phyloP scores from a whole-genome alignment of 179 eudicot species.

The Gypsophila paniculata region DNA sequence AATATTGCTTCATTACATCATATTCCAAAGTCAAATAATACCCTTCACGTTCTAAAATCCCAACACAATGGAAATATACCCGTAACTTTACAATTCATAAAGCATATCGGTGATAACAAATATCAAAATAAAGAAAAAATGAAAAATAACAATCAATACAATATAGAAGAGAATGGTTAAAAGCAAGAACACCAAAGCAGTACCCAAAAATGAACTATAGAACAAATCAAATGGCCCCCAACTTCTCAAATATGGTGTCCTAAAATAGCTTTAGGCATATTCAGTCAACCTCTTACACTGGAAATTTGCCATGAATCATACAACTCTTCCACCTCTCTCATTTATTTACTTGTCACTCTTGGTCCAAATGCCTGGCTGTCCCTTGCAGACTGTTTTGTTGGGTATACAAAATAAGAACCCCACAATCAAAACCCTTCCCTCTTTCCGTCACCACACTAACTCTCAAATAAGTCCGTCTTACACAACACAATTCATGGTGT shows the following conservation, averaged over 20 bases:
- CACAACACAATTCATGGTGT: too few species aligned
- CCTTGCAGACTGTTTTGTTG: conserved; percentile 28
- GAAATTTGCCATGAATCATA: conserved; percentile 14
- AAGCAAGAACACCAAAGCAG: conserved; percentile 14
- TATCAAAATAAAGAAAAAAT: not conserved
- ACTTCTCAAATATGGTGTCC: conserved; percentile 7
- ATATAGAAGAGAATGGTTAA: conserved; percentile 18
- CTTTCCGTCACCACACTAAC: not conserved
- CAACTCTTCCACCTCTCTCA: conserved; percentile 10
- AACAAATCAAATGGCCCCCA: conserved; percentile 25
- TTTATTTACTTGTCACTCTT: conserved; percentile 32
- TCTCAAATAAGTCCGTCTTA: too few species aligned
- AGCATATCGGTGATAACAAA: not conserved
- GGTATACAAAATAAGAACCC: conserved; percentile 24
- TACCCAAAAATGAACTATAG: conserved; percentile 24
- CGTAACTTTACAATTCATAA: conserved; percentile 5
- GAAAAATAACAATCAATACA: conserved; percentile 1
- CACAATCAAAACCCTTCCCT: conserved; percentile 23
- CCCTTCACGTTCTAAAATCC: too few species aligned
- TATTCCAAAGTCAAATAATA: conserved; percentile 1
- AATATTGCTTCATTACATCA: not conserved
- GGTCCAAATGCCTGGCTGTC: conserved; percentile 38
- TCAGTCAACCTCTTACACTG: conserved; percentile 27
- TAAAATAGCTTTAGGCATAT: conserved; percentile 23
- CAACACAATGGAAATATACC: too few species aligned